Percentiles rank a stretch among this genome's conserved stretches.
These are phyloP conservation scores for Lasiodiplodia sp. DNA, from an alignment of 2,329 filamentous ascomycete species.

Conservation along the genomic window DNA sequence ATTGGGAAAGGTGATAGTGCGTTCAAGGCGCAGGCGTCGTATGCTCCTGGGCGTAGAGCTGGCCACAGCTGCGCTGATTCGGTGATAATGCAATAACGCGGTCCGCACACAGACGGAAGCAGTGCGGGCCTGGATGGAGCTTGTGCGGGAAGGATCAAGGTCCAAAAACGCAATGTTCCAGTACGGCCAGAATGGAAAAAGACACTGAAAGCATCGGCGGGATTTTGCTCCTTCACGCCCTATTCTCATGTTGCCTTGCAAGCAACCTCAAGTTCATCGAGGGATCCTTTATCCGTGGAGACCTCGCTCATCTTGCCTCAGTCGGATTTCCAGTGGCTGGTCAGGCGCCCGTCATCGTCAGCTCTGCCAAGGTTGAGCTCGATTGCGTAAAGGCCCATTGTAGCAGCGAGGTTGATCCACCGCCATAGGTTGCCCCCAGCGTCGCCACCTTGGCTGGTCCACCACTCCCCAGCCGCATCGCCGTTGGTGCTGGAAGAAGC, in stretches of 20 bases:
- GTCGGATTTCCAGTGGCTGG: constrained; percentile 92
- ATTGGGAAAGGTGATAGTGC: background rate
- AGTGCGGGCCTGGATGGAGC: background rate
- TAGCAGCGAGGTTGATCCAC: constrained; percentile 90
- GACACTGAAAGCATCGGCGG: background rate
- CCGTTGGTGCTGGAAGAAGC: constrained; percentile 69
- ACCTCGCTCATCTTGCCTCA: constrained; percentile 54
- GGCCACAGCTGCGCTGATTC: background rate
- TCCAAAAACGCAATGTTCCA: background rate
- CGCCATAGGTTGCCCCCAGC: constrained; percentile 86
- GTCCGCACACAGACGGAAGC: background rate
- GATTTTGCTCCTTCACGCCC: background rate
- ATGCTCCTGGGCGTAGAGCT: background rate
- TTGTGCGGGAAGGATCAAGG: background rate
- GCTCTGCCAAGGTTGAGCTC: constrained; percentile 88
- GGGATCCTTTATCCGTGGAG: background rate
- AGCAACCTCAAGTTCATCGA: background rate
- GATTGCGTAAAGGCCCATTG: constrained; percentile 87
- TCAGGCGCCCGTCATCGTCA: constrained; percentile 75
- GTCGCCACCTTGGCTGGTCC: constrained; percentile 84
- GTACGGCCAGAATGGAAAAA: background rate
- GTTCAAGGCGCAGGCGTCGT: background rate
- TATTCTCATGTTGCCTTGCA: background rate
- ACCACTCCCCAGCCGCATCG: constrained; percentile 70
- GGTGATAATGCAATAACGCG: background rate